Evolutionary conservation across 495 filamentous ascomycete genomes (phyloP).

Genomic region (Penicillium lividum): DNA sequence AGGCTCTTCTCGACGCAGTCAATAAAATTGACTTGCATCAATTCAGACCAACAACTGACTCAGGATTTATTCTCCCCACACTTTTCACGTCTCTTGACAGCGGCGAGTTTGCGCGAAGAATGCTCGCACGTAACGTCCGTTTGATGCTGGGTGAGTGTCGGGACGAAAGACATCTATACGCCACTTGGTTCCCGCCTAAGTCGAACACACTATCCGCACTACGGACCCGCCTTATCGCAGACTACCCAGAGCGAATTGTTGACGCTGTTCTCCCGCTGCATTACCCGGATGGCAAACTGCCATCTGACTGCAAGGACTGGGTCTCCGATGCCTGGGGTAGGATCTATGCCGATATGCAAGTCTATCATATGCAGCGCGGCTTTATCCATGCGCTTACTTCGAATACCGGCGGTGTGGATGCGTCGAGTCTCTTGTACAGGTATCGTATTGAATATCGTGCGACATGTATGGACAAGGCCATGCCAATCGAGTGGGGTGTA

Average conservation of each 20-base stretch:
- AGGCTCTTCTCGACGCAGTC: slow-evolving; percentile 42
- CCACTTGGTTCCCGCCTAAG: slow-evolving; percentile 39
- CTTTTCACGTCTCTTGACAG: slow-evolving; percentile 51
- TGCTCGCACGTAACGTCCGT: slow-evolving; percentile 46
- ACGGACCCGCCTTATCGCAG: slow-evolving; percentile 49
- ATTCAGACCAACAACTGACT: slow-evolving; percentile 56
- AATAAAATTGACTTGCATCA: slow-evolving; percentile 45
- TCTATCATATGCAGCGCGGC: slow-evolving; percentile 49
- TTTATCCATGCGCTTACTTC: slow-evolving; percentile 34
- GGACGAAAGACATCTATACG: slow-evolving; percentile 57
- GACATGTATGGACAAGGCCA: slow-evolving; percentile 39
- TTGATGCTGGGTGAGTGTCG: slow-evolving; percentile 57
- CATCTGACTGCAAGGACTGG: slow-evolving; percentile 33
- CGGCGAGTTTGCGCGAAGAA: slow-evolving; percentile 45
- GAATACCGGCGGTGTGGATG: slow-evolving; percentile 28
- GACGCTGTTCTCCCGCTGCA: slow-evolving; percentile 45
- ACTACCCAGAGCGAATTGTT: slow-evolving; percentile 50
- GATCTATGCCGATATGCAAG: slow-evolving; percentile 60
- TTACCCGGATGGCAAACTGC: slow-evolving; percentile 39
- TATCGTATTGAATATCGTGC: slow-evolving; percentile 54
- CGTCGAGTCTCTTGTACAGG: slow-evolving; percentile 34
- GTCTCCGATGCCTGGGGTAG: slow-evolving; percentile 52
- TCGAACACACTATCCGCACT: slow-evolving; percentile 40
- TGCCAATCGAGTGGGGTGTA: slow-evolving; percentile 54
- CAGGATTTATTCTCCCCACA: slow-evolving; percentile 43